Evolutionary conservation across 306 rosid genomes (phyloP).

Genomic region (Corylus americana): DNA sequence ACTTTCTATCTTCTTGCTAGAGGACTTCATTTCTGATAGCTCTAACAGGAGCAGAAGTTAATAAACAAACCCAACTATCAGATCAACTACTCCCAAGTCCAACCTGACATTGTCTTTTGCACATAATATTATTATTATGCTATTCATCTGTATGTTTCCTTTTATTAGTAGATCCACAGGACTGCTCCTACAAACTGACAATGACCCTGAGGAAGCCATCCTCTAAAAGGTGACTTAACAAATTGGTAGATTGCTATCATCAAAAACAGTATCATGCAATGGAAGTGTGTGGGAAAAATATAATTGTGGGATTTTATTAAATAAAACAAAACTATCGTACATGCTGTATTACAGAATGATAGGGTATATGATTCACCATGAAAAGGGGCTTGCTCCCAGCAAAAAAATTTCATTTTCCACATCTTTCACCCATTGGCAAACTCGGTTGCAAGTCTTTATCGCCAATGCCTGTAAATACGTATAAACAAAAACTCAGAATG

Average conservation of each 20-base stretch:
- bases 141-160: background rate
- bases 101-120: background rate
- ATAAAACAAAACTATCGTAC: slow-evolving; percentile 43
- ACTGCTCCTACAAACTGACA: background rate
- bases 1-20: background rate
- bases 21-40: background rate
- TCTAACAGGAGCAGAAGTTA: background rate
- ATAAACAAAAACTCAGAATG: slow-evolving; percentile 30
- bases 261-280: background rate
- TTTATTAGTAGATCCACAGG: background rate
- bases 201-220: background rate
- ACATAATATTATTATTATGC: background rate
- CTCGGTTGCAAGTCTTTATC: slow-evolving; percentile 88
- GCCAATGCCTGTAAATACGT: slow-evolving; percentile 71
- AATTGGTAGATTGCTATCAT: background rate
- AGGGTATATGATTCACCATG: slow-evolving; percentile 66
- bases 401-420: slow-evolving; percentile 91
- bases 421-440: slow-evolving; percentile 95
- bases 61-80: background rate
- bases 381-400: slow-evolving; percentile 96
- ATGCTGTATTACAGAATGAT: slow-evolving; percentile 43
- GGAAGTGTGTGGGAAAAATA: slow-evolving; percentile 7
- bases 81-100: background rate
- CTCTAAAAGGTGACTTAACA: slow-evolving; percentile 3
- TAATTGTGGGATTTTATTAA: slow-evolving; percentile 32